Evolutionary conservation across 2,329 filamentous ascomycete genomes (phyloP), one percentile per base, ranked within the genome.

Genomic region (Chrysoporthe cubensis): DNA sequence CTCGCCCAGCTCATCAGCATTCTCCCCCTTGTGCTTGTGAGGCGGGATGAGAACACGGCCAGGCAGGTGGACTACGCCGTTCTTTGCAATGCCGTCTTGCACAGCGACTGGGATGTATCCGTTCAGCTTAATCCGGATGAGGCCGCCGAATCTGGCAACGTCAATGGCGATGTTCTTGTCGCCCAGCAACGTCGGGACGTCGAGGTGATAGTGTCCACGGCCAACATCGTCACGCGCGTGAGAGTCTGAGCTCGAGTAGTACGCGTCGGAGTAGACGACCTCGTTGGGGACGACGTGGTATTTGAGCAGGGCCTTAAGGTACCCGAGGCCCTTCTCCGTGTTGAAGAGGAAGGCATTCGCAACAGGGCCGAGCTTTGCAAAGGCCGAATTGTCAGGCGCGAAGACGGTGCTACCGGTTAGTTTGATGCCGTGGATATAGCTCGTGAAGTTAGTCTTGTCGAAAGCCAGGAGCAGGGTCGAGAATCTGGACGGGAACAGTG

Each of bases 271-370:
- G 82, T 97, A 97, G 0, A 97, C 80, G 0, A 91, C 94, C 68
- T 89, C 85, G 74, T 92, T 88, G 54, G 88, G 85, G 1, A 91
- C 90, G 61, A 94, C 84, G 74, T 95, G 91, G 76, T 96, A 96
- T 80, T 92, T 83, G 18, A 96, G 82, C 58, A 97, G 81, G 0
- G 92, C 92, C 71, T 87, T 88, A 21, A 97, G 85, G 76, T 93
- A 97, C 77, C 90, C 90, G 71, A 85, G 82, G 1, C 94, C 94
- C 64, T 84, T 86, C 40, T 87, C 82, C 68, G 90, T 92, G 78
- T 85, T 86, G 84, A 97, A 97, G 4, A 97, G 83, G 84, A 97
- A 97, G 32, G 89, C 91, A 75, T 95, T 96, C 73, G 90, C 87
- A 66, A 78, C 83, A 0, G 87, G 85, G 0, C 93, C 93, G 0